Conservation (phyloP, 495 filamentous ascomycete species). For the Aspergillus avenaceus region DNA sequence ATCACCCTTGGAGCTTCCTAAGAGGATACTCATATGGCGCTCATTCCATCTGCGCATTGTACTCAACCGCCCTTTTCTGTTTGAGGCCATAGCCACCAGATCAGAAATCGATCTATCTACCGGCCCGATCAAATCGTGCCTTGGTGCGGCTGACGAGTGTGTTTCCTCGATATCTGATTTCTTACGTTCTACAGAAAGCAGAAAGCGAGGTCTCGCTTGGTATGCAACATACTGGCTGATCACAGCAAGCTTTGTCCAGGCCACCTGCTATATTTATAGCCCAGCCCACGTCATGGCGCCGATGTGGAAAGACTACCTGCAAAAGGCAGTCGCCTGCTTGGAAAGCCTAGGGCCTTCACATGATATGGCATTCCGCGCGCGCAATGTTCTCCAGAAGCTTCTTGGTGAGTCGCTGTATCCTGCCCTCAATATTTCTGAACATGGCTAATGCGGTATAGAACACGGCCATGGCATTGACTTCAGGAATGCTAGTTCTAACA, state of each 20-base stretch:
- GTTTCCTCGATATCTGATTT: constrained; percentile 17
- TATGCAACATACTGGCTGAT: constrained; percentile 22
- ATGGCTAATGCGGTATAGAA: not conserved
- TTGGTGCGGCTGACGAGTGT: constrained; percentile 15
- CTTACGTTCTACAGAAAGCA: constrained; percentile 13
- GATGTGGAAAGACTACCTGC: constrained; percentile 12
- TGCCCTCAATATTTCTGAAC: not conserved
- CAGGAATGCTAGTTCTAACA: not conserved
- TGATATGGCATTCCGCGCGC: constrained; percentile 18
- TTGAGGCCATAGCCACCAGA: constrained; percentile 14
- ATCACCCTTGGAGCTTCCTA: constrained; percentile 13
- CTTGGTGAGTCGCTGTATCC: constrained; percentile 7
- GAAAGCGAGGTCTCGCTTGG: constrained; percentile 15
- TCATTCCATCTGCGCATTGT: constrained; percentile 21
- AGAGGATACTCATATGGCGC: constrained; percentile 13
- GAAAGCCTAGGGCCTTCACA: constrained; percentile 17
- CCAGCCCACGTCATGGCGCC: constrained; percentile 8
- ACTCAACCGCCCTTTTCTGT: constrained; percentile 19
- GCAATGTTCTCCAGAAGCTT: constrained; percentile 15
- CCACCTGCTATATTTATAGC: constrained; percentile 19
- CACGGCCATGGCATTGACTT: constrained; percentile 1
- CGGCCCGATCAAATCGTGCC: constrained; percentile 13
- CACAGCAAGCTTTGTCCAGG: constrained; percentile 22
- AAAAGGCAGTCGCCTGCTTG: constrained; percentile 14
- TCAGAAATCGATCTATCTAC: constrained; percentile 9